Base-by-base conservation (phyloP, 495 filamentous ascomycete genomes). In the Penicillium egyptiacum region DNA sequence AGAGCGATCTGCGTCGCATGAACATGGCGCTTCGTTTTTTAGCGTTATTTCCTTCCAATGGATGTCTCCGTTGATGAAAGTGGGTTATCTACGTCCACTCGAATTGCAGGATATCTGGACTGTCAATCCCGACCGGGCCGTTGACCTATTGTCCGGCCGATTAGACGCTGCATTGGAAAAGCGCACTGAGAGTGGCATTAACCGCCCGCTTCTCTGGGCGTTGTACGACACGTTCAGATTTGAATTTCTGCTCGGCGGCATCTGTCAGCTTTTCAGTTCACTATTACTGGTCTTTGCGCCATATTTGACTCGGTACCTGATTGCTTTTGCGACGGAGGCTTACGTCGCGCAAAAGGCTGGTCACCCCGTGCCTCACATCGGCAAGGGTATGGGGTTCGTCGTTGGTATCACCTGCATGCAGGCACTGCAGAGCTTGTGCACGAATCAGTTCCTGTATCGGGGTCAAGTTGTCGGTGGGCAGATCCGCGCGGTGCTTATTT, bases 41-140 rank as follows among this genome's bases (percentile, higher is more conserved):
- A 86, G 82, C 69, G 50, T 71, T 12, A 55, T 83, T 12, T 78
- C 74, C 1, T 86, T 86, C 55, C 83, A 87, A 67, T 87, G 86
- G 74, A 85, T 85, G 67, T 67, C 62, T 17, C 82, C 86, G 4
- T 79, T 90, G 56, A 80, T 82, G 73, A 75, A 77, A 64, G 65
- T 70, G 5, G 93, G 93, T 17, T 98, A 96, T 69, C 83, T 91
- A 64, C 86, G 93, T 10, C 85, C 86, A 12, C 81, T 98, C 7
- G 89, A 96, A 61, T 72, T 86, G 35, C 87, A 87, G 65, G 93
- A 98, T 66, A 84, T 98, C 55, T 96, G 92, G 86, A 77, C 76
- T 1, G 88, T 97, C 46, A 96, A 96, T 60, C 92, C 92, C 0
- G 68, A 88, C 53, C 81, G 93, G 40, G 76, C 82, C n/a, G 86